Conservation (phyloP, 441 rosid species). For the Gossypium gossypioides region DNA sequence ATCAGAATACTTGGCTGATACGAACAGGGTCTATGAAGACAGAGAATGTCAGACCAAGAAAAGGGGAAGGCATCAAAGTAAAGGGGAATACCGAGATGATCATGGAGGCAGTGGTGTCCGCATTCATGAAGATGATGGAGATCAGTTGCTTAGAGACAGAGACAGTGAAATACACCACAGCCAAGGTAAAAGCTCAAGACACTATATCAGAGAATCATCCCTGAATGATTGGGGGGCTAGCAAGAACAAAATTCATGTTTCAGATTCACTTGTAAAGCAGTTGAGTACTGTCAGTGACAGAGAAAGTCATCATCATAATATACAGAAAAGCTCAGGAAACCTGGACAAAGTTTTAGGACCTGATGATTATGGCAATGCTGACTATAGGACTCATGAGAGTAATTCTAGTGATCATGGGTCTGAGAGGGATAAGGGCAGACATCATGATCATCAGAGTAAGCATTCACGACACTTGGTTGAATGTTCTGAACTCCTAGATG, state of each 20-base stretch:
- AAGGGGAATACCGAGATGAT: constrained; percentile 15
- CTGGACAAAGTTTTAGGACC: neutral
- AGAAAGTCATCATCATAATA: neutral
- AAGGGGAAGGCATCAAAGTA: constrained; percentile 17
- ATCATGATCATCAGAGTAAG: neutral
- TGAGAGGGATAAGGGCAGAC: neutral
- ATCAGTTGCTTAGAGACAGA: constrained; percentile 7
- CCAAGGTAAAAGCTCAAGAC: neutral
- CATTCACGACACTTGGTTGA: neutral
- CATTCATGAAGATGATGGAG: neutral
- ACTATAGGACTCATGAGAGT: neutral
- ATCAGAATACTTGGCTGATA: constrained; percentile 25
- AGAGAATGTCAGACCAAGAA: constrained; percentile 18
- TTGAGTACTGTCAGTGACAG: neutral
- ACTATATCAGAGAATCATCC: constrained; percentile 3
- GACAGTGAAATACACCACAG: neutral
- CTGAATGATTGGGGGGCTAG: neutral
- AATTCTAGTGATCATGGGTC: neutral
- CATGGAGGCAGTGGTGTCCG: constrained; percentile 2
- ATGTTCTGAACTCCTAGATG: neutral
- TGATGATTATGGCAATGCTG: neutral
- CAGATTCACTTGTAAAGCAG: constrained; percentile 2
- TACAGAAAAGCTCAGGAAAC: neutral
- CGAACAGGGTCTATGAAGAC: constrained; percentile 20
- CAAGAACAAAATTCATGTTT: neutral